Percentiles rank a stretch among this genome's conserved stretches.
Evolutionary conservation across 1,284 basidiomycete genomes (phyloP).

Genomic region (Pascua guehoae): DNA sequence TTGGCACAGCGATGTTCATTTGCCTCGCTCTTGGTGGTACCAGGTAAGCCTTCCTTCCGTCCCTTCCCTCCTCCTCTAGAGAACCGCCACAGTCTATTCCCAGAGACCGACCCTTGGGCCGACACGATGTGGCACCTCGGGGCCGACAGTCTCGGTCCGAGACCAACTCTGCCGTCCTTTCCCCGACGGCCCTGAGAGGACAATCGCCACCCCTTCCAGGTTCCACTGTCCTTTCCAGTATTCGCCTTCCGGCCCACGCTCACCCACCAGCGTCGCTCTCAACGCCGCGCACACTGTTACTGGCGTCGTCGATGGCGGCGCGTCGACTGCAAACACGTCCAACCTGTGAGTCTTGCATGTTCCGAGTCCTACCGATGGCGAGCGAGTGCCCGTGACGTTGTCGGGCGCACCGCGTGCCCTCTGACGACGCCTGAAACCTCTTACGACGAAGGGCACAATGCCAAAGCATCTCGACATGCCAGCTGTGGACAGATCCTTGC

Average conservation of each 20-base stretch:
- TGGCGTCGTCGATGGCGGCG: constrained; percentile 31
- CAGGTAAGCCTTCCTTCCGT: constrained; percentile 30
- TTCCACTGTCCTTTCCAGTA: no score
- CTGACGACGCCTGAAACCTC: background rate
- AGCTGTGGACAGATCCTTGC: background rate
- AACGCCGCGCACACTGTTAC: constrained; percentile 42
- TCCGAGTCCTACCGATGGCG: no score
- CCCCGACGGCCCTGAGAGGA: no score
- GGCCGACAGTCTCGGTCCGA: no score
- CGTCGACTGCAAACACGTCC: constrained; percentile 37
- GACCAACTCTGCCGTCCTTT: no score
- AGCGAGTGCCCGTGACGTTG: background rate
- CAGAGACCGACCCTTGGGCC: no score
- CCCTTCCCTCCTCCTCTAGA: background rate
- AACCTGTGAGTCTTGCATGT: constrained; percentile 27
- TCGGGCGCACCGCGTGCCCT: background rate
- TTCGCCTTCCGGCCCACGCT: background rate
- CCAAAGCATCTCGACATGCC: background rate
- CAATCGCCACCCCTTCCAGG: no score
- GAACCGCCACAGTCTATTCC: no score
- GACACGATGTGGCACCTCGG: no score
- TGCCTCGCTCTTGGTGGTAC: constrained; percentile 49
- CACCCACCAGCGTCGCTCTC: constrained; percentile 39
- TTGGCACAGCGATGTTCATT: constrained; percentile 52
- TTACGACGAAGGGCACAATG: background rate